A percentile compares a stretch with the other conserved stretches of the same genome.
Conservation (phyloP, 495 filamentous ascomycete genomes). For the Amniculicola lignicola region DNA sequence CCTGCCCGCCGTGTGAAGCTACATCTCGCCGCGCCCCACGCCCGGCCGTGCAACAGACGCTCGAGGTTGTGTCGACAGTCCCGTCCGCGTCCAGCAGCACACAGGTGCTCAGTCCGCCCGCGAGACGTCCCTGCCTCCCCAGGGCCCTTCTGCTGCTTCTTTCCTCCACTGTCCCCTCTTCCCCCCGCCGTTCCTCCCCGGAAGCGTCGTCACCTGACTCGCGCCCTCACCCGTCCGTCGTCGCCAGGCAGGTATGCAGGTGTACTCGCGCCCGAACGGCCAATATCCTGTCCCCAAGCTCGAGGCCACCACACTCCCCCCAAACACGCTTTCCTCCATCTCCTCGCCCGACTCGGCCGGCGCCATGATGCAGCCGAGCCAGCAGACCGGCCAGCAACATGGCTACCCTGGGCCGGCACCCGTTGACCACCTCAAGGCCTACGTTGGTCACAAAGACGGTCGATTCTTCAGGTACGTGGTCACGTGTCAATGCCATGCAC, state of each 20-base stretch:
- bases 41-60: too few species aligned
- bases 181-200: neutral
- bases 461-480: conserved; percentile 1
- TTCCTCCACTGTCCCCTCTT: neutral
- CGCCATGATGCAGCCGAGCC: neutral
- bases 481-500: too few species aligned
- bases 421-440: neutral
- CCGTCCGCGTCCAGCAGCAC: too few species aligned
- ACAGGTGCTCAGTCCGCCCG: neutral
- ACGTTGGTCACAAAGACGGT: conserved; percentile 1
- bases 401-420: neutral
- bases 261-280: conserved; percentile 9
- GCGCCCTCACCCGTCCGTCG: too few species aligned
- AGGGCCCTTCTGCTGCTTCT: neutral
- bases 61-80: too few species aligned
- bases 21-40: too few species aligned
- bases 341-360: neutral
- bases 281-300: conserved; percentile 1
- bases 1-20: too few species aligned
- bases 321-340: neutral
- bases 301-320: neutral
- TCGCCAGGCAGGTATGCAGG: too few species aligned
- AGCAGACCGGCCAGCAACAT: neutral
- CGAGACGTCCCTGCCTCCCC: neutral
- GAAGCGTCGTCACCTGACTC: too few species aligned